phyloP scores from a whole-genome alignment of 805 yeast genomes.

The Tetrapisispora iriomotensis region DNA sequence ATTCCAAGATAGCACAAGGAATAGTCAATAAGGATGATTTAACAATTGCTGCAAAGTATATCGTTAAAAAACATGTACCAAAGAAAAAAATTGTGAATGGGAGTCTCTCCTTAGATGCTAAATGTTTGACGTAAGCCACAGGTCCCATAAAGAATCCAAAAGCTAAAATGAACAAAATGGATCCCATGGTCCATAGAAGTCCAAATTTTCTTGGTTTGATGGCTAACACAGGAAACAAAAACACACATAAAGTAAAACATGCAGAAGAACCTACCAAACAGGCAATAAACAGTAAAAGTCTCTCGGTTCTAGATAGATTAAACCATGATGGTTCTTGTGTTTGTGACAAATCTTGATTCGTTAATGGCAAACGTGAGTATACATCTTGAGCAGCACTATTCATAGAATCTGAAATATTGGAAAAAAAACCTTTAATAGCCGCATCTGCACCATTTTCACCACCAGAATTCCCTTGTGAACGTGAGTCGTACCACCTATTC shows the following conservation, averaged over 20 bases:
- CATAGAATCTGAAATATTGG: constrained; percentile 32
- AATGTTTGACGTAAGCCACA: constrained; percentile 61
- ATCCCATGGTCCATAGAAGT: constrained; percentile 82
- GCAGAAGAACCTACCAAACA: constrained; percentile 69
- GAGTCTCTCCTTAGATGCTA: constrained; percentile 64
- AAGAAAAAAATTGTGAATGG: constrained; percentile 76
- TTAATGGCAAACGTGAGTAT: constrained; percentile 56
- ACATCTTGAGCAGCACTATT: constrained; percentile 41
- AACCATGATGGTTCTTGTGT: constrained; percentile 70
- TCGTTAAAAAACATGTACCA: constrained; percentile 66
- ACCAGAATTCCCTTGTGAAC: constrained; percentile 11
- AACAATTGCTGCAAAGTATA: constrained; percentile 60
- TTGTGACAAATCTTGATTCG: constrained; percentile 40
- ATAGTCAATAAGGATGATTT: constrained; percentile 70
- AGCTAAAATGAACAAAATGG: constrained; percentile 73
- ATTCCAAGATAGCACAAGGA: constrained; percentile 62
- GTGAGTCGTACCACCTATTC: constrained; percentile 31
- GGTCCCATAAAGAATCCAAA: constrained; percentile 94
- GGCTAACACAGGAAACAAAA: constrained; percentile 81
- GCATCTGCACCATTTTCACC: constrained; percentile 4
- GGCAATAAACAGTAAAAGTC: constrained; percentile 65
- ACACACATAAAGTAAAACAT: constrained; percentile 73
- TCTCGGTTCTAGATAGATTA: constrained; percentile 62
- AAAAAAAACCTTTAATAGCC: constrained; percentile 29
- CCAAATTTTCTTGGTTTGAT: constrained; percentile 89